Evolutionary conservation across 2,329 filamentous ascomycete species (phyloP), one percentile per base, ranked within the genome.

Genomic region (Corynespora cassiicola): DNA sequence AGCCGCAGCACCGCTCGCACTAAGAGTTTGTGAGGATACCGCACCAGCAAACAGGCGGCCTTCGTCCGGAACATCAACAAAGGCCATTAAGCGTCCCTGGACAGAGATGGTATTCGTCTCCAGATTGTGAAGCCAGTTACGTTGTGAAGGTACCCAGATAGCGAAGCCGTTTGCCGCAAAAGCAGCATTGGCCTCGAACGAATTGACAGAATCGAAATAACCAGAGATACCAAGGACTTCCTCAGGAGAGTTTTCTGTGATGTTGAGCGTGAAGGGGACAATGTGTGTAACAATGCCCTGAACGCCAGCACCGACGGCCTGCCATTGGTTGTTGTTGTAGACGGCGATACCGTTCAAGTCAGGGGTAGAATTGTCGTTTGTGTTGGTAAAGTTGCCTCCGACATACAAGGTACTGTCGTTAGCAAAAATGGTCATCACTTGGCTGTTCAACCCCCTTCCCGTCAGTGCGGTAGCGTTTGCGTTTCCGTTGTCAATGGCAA

Each of bases 41-140:
- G 86, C 87, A n/a, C 95, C 95, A 24, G 88, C 89, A 62, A 90
- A 90, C 20, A 97, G 75, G 11, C 84, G 80, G 14, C 78, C 78
- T 31, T 76, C 77, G 31, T 77, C 78, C 1, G 84, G 77, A 14
- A 90, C 73, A 36, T 85, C 76, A n/a, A 88, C 78, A 24, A 85
- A 76, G 6, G 88, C 80, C 12, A 85, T 87, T 29, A 99, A 76
- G 39, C 84, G 73, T 23, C 94, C 95, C 41, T 78, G 77, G 54
- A 95, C 80, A 6, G 80, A 76, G 37, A 88, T 83, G 20, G 84
- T 77, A 6, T 80, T 71, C 6, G 81, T 73, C 8, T 69, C 56
- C 12, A 96, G 72, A 52, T 95, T 94, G 61, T 90, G 83, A 11
- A 99, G 76, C 94, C 94, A 99, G 63, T 94, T 94, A 41, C 77